Percentiles rank a stretch among this genome's conserved stretches.
Evolutionary conservation across 2,329 filamentous ascomycete species (phyloP).

Genomic region (Pleurostoma richardsiae): DNA sequence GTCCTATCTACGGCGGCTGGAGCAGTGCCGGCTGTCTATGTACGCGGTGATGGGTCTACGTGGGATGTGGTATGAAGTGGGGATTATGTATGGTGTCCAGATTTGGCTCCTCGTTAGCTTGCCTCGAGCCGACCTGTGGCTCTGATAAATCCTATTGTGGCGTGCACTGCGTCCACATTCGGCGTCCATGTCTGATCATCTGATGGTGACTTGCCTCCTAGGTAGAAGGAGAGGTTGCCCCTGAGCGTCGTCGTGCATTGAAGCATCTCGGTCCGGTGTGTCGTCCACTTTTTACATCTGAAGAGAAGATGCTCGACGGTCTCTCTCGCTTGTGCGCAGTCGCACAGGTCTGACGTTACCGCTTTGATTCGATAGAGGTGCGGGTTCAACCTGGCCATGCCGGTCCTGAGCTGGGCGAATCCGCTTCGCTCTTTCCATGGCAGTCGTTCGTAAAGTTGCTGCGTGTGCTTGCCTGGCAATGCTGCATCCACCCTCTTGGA

Average conservation of each 20-base stretch:
- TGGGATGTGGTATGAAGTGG: too few relatives aligned
- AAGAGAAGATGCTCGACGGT: not conserved
- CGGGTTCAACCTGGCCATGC: not conserved
- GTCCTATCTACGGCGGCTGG: not conserved
- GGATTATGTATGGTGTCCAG: too few relatives aligned
- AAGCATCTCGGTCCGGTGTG: not conserved
- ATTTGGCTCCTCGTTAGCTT: too few relatives aligned
- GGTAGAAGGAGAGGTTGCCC: not conserved
- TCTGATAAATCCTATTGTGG: not conserved
- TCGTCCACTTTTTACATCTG: not conserved
- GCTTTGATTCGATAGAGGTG: not conserved
- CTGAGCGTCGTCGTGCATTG: not conserved
- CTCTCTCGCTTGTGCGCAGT: not conserved
- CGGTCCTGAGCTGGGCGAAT: not conserved
- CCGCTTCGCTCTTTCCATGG: not conserved
- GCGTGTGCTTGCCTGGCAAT: too few relatives aligned
- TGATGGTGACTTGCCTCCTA: not conserved
- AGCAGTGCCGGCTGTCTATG: not conserved
- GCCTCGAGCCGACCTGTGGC: not conserved
- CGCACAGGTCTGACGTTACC: not conserved
- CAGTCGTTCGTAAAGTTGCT: not conserved
- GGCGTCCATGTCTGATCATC: not conserved
- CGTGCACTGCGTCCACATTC: not conserved
- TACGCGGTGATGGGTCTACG: not conserved
- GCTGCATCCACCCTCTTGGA: too few relatives aligned